phyloP scores from a whole-genome alignment of 1,284 basidiomycete species.

The Apiotrichum gamsii region DNA sequence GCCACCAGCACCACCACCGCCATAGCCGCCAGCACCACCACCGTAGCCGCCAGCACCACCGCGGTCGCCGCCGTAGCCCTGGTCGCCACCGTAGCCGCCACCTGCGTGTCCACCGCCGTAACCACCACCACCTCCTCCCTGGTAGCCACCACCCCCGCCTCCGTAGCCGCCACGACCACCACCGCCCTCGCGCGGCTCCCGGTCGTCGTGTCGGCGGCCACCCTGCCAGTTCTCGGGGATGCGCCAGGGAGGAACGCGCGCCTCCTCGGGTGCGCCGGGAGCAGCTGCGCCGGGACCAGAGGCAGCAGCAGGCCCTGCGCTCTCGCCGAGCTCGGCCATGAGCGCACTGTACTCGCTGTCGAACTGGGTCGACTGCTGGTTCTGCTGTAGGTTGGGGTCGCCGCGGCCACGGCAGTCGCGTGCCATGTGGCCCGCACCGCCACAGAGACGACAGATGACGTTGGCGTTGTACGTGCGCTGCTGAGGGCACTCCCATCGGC shows the following conservation, averaged over 20 bases:
- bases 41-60: neutral
- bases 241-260: slow-evolving; percentile 50
- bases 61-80: slow-evolving; percentile 6
- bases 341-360: slow-evolving; percentile 96
- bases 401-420: slow-evolving; percentile 74
- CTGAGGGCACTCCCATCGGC: slow-evolving; percentile 95
- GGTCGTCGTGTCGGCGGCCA: slow-evolving; percentile 18
- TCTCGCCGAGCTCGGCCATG: slow-evolving; percentile 97
- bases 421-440: slow-evolving; percentile 91
- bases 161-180: slow-evolving; percentile 6
- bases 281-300: slow-evolving; percentile 44
- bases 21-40: neutral
- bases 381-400: slow-evolving; percentile 47
- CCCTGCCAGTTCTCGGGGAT: slow-evolving; percentile 50
- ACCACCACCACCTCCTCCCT: slow-evolving; percentile 10
- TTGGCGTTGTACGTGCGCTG: slow-evolving; percentile 95
- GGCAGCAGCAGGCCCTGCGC: too few relatives aligned
- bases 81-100: slow-evolving; percentile 9
- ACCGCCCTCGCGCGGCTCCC: slow-evolving; percentile 21
- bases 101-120: slow-evolving; percentile 14
- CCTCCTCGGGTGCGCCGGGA: slow-evolving; percentile 24
- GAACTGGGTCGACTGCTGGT: slow-evolving; percentile 53
- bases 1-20: neutral
- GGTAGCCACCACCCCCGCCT: slow-evolving; percentile 16
- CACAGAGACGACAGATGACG: slow-evolving; percentile 94